Evolutionary conservation across 176 grass and related monocot genomes (phyloP), one percentile per base, ranked within the genome.

Genomic region (Phyllostachys edulis): DNA sequence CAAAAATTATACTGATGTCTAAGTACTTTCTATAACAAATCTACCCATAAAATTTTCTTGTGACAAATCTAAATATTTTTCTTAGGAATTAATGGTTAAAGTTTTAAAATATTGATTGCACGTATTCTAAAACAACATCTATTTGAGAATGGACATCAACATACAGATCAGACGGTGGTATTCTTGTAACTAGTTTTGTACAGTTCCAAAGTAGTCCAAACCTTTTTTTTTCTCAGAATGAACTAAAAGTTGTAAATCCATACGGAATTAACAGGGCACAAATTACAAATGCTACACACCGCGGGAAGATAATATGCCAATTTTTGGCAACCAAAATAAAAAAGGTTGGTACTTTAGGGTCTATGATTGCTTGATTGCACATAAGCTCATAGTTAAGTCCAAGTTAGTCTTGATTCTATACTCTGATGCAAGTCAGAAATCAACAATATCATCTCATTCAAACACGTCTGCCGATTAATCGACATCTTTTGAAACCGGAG

Each of bases 401-500:
- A 80, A 63, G 76, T 80, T 29, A 89, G n/a, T 7, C 40, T 45
- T 38, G 63, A 67, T 85, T 81, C 42, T 85, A 32, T 52, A 57
- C 60, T 75, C 45, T 23, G 12, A 78, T 9, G 70, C 16, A 57
- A 73, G 68, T 75, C 60, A 69, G 76, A 80, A 60, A 67, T 38
- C 70, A 60, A 89, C 61, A n/a, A n/a, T n/a, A n/a, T n/a, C n/a
- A 85, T 36, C 65, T 11, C 70, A 42, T 17, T 75, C 40, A 50
- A 67, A 85, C 16, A 85, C 16, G 24, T 68, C 29, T 81, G 56
- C 49, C 66, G 16, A 77, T 71, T n/a, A n/a, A 65, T 38, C 9
- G 68, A 60, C 49, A 88, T 14, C 67, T 65, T 50, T 80, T 9
- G 50, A 34, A 34, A 34, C 32, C n/a, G n/a, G 40, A 80, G 29